Percentiles rank a stretch among this genome's conserved stretches.
phyloP scores from a whole-genome alignment of 2,329 filamentous ascomycete genomes.

The Davidsoniella eucalypti region DNA sequence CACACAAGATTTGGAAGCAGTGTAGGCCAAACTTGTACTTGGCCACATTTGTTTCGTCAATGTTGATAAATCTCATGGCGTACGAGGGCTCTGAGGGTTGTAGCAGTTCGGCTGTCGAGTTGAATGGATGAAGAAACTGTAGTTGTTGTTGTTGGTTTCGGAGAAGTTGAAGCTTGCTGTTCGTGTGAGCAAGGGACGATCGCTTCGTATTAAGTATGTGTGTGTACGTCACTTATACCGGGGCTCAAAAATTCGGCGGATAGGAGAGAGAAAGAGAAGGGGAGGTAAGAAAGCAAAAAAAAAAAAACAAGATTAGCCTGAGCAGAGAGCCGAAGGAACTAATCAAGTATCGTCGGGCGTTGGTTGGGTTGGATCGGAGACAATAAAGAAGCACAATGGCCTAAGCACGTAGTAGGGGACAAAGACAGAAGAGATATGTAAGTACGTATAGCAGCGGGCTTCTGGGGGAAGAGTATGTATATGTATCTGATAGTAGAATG shows the following conservation, averaged over 20 bases:
- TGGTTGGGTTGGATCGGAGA: background rate
- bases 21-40: slow-evolving; percentile 41
- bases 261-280: background rate
- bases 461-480: background rate
- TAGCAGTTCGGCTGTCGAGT: background rate
- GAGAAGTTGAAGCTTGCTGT: too few species aligned
- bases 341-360: too few species aligned
- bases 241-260: background rate
- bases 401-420: background rate
- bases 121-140: background rate
- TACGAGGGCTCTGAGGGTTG: too few species aligned
- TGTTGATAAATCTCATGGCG: slow-evolving; percentile 1
- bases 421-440: background rate
- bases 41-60: slow-evolving; percentile 22
- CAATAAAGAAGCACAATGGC: background rate
- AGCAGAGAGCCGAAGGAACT: too few species aligned
- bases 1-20: slow-evolving; percentile 35
- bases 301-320: background rate
- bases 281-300: background rate
- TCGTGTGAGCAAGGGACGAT: background rate
- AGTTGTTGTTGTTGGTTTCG: too few species aligned
- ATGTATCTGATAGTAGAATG: background rate
- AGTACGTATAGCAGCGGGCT: too few species aligned
- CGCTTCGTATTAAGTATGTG: background rate
- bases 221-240: too few species aligned